phyloP scores from a whole-genome alignment of 352 stramenopile genomes.

The Aphanomyces invadans region DNA sequence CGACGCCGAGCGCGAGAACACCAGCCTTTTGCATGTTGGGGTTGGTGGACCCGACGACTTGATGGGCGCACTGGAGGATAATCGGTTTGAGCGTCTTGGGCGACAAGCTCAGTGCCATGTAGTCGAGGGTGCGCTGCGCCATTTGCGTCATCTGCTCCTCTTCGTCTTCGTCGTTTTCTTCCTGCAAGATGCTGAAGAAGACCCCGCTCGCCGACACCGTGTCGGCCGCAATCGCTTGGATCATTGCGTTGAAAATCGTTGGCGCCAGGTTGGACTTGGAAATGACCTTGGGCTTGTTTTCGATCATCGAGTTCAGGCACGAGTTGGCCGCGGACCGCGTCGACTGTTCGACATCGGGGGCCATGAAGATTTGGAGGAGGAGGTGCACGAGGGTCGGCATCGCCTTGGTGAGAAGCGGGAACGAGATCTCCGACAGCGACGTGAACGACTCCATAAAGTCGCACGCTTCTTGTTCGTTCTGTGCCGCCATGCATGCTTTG shows the following conservation, averaged over 20 bases:
- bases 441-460: conserved; percentile 84
- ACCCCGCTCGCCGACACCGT: conserved; percentile 72
- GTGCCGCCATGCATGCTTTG: conserved; percentile 72
- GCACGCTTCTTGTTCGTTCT: conserved; percentile 67
- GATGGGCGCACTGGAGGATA: conserved; percentile 68
- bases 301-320: conserved; percentile 79
- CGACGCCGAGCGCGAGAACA: conserved; percentile 93
- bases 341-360: conserved; percentile 63
- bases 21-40: conserved; percentile 92
- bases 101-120: conserved; percentile 64
- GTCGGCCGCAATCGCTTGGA: conserved; percentile 72
- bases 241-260: conserved; percentile 81
- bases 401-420: conserved; percentile 72
- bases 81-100: conserved; percentile 77
- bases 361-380: conserved; percentile 71
- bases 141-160: conserved; percentile 73
- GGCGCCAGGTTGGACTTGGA: conserved; percentile 75
- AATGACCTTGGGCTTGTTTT: conserved; percentile 85
- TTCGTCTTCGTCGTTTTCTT: conserved; percentile 47
- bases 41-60: conserved; percentile 87
- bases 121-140: conserved; percentile 80
- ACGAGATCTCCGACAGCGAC: conserved; percentile 76
- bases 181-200: conserved; percentile 73
- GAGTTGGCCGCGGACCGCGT: conserved; percentile 75
- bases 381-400: conserved; percentile 77